Evolutionary conservation across 768 basidiomycete genomes (phyloP).

Genomic region (Lentinula boryana): DNA sequence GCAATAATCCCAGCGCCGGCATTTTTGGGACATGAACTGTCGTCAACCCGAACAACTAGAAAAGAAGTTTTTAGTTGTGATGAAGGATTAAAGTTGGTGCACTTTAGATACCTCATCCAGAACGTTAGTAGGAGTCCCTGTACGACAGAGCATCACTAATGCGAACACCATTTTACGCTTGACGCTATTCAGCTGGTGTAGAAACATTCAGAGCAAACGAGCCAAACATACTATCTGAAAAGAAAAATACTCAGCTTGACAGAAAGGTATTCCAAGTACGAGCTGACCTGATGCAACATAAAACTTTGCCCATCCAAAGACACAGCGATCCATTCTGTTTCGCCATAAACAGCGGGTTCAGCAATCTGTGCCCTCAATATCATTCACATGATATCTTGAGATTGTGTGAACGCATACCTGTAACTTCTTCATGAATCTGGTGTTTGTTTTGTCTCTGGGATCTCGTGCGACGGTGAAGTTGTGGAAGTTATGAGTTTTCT

Average conservation of each 20-base stretch:
- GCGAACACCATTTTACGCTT: slow-evolving; percentile 97
- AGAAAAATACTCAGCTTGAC: neutral
- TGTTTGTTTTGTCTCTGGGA: slow-evolving; percentile 74
- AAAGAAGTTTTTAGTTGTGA: neutral
- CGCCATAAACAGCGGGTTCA: slow-evolving; percentile 85
- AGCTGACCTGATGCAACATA: slow-evolving; percentile 90
- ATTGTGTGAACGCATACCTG: slow-evolving; percentile 41
- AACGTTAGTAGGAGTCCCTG: slow-evolving; percentile 65
- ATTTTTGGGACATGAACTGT: slow-evolving; percentile 89
- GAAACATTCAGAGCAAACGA: slow-evolving; percentile 8
- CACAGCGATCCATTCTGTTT: slow-evolving; percentile 93
- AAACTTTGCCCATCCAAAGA: slow-evolving; percentile 96
- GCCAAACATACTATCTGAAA: slow-evolving; percentile 42
- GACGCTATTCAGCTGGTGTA: slow-evolving; percentile 9
- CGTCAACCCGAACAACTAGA: slow-evolving; percentile 71
- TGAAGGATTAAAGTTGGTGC: neutral
- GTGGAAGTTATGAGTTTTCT: slow-evolving; percentile 95
- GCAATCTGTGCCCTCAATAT: slow-evolving; percentile 42
- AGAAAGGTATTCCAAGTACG: neutral
- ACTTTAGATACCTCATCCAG: slow-evolving; percentile 58
- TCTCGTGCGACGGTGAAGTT: slow-evolving; percentile 93
- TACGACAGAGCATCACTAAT: slow-evolving; percentile 74
- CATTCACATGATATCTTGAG: neutral
- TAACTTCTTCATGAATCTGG: slow-evolving; percentile 84
- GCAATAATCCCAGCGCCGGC: slow-evolving; percentile 87